Evolutionary conservation across 495 filamentous ascomycete genomes (phyloP).

Genomic region (Usnea hakonensis): DNA sequence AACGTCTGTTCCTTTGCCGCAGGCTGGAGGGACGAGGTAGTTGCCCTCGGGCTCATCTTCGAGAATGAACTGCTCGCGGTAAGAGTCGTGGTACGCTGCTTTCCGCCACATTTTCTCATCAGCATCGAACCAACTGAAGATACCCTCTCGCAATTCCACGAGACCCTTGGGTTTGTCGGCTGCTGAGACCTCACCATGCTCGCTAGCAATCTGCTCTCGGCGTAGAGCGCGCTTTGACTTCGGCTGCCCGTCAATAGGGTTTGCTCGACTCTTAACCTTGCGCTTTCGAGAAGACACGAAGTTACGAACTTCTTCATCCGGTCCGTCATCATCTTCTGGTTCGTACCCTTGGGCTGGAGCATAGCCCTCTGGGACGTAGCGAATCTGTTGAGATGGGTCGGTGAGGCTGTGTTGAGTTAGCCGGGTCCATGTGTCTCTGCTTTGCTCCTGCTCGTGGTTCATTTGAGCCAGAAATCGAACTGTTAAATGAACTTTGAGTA

Average conservation of each 20-base stretch:
- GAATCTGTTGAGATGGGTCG: background rate
- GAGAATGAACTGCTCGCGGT: slow-evolving; percentile 3
- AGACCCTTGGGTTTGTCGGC: background rate
- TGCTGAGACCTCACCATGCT: background rate
- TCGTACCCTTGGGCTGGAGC: background rate
- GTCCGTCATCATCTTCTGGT: background rate
- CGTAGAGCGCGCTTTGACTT: background rate
- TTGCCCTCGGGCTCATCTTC: background rate
- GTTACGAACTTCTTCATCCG: background rate
- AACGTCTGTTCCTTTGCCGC: slow-evolving; percentile 2
- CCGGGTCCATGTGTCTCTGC: background rate
- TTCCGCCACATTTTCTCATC: background rate
- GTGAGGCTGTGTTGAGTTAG: background rate
- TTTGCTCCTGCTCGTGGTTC: background rate
- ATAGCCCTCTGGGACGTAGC: background rate
- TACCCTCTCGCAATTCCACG: background rate
- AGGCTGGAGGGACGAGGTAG: slow-evolving; percentile 7
- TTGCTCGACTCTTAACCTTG: background rate
- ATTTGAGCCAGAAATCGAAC: background rate
- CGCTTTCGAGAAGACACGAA: background rate
- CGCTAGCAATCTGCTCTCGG: background rate
- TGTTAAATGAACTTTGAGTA: background rate
- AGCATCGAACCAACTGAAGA: slow-evolving; percentile 2
- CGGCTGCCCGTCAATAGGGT: background rate
- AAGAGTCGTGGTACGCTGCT: slow-evolving; percentile 9